A percentile compares a stretch with the other conserved stretches of the same genome.
Evolutionary conservation across 768 basidiomycete species (phyloP).

Genomic region (Suillus americanus): DNA sequence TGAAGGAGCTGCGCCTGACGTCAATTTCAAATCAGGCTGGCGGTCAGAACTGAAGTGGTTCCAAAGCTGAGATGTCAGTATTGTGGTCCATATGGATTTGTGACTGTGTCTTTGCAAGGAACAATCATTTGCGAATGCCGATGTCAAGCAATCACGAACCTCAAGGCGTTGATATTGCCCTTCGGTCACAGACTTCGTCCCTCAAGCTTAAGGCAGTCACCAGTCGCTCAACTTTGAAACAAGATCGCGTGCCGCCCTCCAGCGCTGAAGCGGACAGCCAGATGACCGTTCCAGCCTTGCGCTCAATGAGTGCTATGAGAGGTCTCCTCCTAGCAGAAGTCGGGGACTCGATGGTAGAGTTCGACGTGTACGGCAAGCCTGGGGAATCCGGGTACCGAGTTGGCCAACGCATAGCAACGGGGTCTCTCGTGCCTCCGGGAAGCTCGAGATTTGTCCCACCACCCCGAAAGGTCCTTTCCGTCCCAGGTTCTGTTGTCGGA

Average conservation of each 20-base stretch:
- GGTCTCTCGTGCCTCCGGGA: slow-evolving; percentile 31
- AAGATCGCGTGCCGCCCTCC: not conserved
- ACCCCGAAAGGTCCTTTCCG: slow-evolving; percentile 8
- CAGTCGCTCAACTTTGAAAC: not conserved
- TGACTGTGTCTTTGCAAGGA: not conserved
- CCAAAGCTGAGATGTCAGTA: not conserved
- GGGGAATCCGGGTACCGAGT: slow-evolving; percentile 38
- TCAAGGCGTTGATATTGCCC: not conserved
- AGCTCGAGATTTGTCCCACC: slow-evolving; percentile 14
- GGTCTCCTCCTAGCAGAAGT: slow-evolving; percentile 48
- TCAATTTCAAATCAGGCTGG: not conserved
- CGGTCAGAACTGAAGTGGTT: not conserved
- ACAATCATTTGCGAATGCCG: not conserved
- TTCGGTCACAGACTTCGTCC: not conserved
- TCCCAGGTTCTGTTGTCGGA: not conserved
- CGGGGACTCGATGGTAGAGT: slow-evolving; percentile 47
- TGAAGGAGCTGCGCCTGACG: not conserved
- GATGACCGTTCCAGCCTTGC: slow-evolving; percentile 26
- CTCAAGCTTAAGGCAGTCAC: not conserved
- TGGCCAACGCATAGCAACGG: slow-evolving; percentile 40
- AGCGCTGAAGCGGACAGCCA: not conserved
- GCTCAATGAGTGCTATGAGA: slow-evolving; percentile 42
- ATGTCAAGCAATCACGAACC: not conserved
- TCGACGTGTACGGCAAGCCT: slow-evolving; percentile 35
- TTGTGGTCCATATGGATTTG: not conserved